Percentiles rank a stretch among this genome's conserved stretches.
phyloP scores from a whole-genome alignment of 164 flowering plant species.

The Stephania japonica region DNA sequence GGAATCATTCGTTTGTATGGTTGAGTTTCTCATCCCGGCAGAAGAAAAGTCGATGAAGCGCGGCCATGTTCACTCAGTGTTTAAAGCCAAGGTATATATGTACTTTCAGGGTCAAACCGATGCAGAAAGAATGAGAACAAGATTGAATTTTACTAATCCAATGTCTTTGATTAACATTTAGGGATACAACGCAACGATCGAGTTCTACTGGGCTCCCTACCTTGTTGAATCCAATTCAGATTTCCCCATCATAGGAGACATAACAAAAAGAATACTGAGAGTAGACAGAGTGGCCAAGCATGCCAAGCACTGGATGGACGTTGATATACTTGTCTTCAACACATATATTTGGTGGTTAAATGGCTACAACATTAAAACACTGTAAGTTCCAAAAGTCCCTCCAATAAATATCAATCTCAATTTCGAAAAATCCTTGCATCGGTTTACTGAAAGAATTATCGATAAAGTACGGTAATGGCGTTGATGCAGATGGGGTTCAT shows the following conservation, averaged over 20 bases:
- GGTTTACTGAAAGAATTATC: neutral
- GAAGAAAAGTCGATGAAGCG: constrained; percentile 52
- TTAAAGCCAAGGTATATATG: constrained; percentile 55
- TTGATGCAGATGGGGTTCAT: constrained; percentile 77
- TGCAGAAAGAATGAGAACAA: neutral
- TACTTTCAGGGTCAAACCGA: neutral
- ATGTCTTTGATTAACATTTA: neutral
- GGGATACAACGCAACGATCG: constrained; percentile 54
- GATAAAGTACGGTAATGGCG: neutral
- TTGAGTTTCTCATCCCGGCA: constrained; percentile 55
- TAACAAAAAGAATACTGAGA: constrained; percentile 62
- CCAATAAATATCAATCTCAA: neutral
- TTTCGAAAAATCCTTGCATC: neutral
- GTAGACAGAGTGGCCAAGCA: constrained; percentile 75
- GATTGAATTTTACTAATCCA: neutral
- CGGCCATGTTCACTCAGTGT: constrained; percentile 51
- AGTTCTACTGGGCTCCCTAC: constrained; percentile 96
- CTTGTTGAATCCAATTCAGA: constrained; percentile 79
- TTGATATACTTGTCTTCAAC: constrained; percentile 79
- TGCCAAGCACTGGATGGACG: constrained; percentile 68
- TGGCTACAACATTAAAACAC: constrained; percentile 55
- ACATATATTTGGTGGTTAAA: constrained; percentile 99
- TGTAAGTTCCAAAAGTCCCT: constrained; percentile 37
- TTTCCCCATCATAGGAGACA: constrained; percentile 43
- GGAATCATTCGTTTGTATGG: constrained; percentile 84